Percentiles rank a stretch among this genome's conserved stretches.
Conservation (phyloP, 2,329 filamentous ascomycete species). For the Ophiostoma sp. region DNA sequence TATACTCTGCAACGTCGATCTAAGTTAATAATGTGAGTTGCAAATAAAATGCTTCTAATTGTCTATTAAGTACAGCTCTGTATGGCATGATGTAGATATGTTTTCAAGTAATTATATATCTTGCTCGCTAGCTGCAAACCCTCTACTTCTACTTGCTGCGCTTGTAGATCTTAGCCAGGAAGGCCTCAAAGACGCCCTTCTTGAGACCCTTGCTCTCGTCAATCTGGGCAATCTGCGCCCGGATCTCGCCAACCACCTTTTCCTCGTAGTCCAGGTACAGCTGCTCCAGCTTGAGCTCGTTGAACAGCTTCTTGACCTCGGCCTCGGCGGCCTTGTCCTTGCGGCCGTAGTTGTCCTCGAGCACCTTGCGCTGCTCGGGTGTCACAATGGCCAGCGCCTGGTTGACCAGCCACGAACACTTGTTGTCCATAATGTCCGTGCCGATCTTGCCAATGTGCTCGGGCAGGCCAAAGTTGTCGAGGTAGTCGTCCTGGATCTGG, state of each 20-base stretch:
- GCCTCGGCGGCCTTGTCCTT: slow-evolving; percentile 82
- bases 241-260: slow-evolving; percentile 72
- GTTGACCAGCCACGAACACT: slow-evolving; percentile 98
- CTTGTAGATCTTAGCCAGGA: slow-evolving; percentile 97
- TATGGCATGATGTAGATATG: no score
- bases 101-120: no score
- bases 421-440: slow-evolving; percentile 98
- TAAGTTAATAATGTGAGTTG: no score
- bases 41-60: no score
- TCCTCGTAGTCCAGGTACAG: slow-evolving; percentile 88
- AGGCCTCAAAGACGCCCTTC: slow-evolving; percentile 78
- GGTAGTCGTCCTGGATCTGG: slow-evolving; percentile 97
- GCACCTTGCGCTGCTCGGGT: slow-evolving; percentile 77
- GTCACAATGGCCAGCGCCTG: slow-evolving; percentile 76
- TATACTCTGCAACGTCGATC: no score
- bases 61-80: no score
- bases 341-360: slow-evolving; percentile 89
- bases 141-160: slow-evolving; percentile 67
- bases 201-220: slow-evolving; percentile 87
- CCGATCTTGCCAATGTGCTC: slow-evolving; percentile 96
- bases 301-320: slow-evolving; percentile 80
- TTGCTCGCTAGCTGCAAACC: neutral
- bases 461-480: slow-evolving; percentile 94
- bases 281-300: slow-evolving; percentile 77
- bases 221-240: slow-evolving; percentile 66